These are phyloP conservation scores for Noccaea caerulescens DNA, from an alignment of 345 rosid species.

Conservation along the genomic window DNA sequence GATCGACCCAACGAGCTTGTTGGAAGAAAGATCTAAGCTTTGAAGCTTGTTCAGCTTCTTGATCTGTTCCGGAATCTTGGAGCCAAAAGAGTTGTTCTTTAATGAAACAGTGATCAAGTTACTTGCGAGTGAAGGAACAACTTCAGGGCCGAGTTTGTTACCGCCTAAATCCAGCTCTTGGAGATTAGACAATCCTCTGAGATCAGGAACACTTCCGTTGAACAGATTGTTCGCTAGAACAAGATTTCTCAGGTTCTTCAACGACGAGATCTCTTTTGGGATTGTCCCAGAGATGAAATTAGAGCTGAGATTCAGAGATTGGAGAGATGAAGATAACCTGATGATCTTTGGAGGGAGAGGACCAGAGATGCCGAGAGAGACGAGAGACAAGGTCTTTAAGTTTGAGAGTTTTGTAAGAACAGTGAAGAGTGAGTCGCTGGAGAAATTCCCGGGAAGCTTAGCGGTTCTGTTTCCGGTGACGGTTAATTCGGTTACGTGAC, in stretches of 20 bases:
- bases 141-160: slow-evolving; percentile 67
- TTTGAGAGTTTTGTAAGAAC: slow-evolving; percentile 66
- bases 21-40: slow-evolving; percentile 64
- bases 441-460: slow-evolving; percentile 57
- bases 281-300: slow-evolving; percentile 74
- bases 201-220: slow-evolving; percentile 76
- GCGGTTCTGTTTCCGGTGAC: slow-evolving; percentile 67
- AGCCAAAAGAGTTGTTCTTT: slow-evolving; percentile 71
- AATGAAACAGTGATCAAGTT: slow-evolving; percentile 53
- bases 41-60: slow-evolving; percentile 54
- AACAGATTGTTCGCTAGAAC: slow-evolving; percentile 65
- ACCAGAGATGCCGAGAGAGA: slow-evolving; percentile 86
- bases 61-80: slow-evolving; percentile 60
- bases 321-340: slow-evolving; percentile 61
- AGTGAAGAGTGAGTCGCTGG: slow-evolving; percentile 76
- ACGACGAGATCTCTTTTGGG: slow-evolving; percentile 56
- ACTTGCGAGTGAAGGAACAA: slow-evolving; percentile 59
- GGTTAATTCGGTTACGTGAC: slow-evolving; percentile 66
- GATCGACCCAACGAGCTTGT: slow-evolving; percentile 58
- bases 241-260: slow-evolving; percentile 59
- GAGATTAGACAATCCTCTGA: slow-evolving; percentile 49
- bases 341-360: slow-evolving; percentile 65
- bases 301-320: slow-evolving; percentile 67
- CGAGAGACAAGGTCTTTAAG: slow-evolving; percentile 65
- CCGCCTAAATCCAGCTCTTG: slow-evolving; percentile 63